Evolutionary conservation across 495 filamentous ascomycete genomes (phyloP).

Genomic region (Cercophora scortea): DNA sequence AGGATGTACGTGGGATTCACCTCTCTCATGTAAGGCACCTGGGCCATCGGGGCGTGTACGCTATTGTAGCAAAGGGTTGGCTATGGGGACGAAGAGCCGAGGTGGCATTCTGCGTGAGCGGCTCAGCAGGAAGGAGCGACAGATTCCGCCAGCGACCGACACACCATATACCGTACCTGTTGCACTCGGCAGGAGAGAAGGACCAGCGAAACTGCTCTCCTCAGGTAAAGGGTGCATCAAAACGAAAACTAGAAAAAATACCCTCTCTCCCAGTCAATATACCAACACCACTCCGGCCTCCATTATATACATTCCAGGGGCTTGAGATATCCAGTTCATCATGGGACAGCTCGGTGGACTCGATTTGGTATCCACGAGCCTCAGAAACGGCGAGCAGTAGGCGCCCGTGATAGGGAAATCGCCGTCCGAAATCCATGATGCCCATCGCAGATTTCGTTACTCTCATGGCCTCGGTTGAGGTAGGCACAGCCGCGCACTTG

Average conservation of each 20-base stretch:
- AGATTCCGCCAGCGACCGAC: neutral
- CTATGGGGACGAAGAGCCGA: neutral
- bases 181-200: neutral
- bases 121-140: slow-evolving; percentile 4
- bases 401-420: slow-evolving; percentile 1
- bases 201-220: slow-evolving; percentile 39
- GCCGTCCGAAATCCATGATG: slow-evolving; percentile 8
- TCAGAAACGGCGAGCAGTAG: slow-evolving; percentile 34
- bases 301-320: too few relatives aligned
- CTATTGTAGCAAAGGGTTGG: too few relatives aligned
- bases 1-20: neutral
- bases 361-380: slow-evolving; percentile 7
- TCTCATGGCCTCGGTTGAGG: neutral
- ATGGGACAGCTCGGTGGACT: too few relatives aligned
- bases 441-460: slow-evolving; percentile 1
- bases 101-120: neutral
- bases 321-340: too few relatives aligned
- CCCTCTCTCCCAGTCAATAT: too few relatives aligned
- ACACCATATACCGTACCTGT: too few relatives aligned
- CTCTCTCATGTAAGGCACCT: too few relatives aligned
- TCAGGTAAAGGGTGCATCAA: slow-evolving; percentile 13
- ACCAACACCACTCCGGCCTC: too few relatives aligned
- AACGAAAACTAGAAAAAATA: too few relatives aligned
- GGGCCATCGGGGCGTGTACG: too few relatives aligned
- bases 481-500: neutral